Base-by-base conservation (phyloP, 495 filamentous ascomycete species). In the Clohesyomyces aquaticus region DNA sequence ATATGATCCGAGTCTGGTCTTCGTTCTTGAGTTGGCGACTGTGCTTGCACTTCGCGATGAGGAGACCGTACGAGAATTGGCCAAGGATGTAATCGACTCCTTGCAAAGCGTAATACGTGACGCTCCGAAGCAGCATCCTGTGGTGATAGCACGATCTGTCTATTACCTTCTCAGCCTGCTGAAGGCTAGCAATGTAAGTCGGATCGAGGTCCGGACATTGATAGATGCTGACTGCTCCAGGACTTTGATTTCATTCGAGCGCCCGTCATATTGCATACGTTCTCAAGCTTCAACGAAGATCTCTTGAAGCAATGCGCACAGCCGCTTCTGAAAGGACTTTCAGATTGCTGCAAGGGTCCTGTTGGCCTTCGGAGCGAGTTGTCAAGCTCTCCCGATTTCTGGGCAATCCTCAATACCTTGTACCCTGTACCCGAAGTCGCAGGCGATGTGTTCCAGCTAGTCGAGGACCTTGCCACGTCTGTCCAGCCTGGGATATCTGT, bases 351-450 rank as follows among this genome's bases (percentile, higher is more conserved):
- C 59, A 84, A 86, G 49, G 83, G 89, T 58, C 83, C 89, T 0
- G 85, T 85, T 25, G 85, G 87, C 23, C 81, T 99, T 21, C 84
- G 90, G 58, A 96, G 88, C 64, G 93, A 97, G 76, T 90, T 98
- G 63, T 92, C 93, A 70, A 92, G 90, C 19, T 96, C 93, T 25
- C 94, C 94, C 0, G 95, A 99, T 68, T 97, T 99, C 75, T 99
- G 94, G 94, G 88, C 90, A 16, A 91, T 96, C 42, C 78, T 99
- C 35, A 84, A 90, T 62, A 85, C 85, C 10, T 79, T 99, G 32
- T 83, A 90, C 38, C 77, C 77, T 9, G 81, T 87, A 47, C 71
- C 82, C 14, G 87, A 90, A 43, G 85, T 88, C 0, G 87, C 91
- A 23, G 80, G 87, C 0, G 81, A 85, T 12, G 91, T 96, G 4